These are phyloP conservation scores for Exserohilum rostratum DNA, from an alignment of 2,329 filamentous ascomycete species.

Conservation along the genomic window DNA sequence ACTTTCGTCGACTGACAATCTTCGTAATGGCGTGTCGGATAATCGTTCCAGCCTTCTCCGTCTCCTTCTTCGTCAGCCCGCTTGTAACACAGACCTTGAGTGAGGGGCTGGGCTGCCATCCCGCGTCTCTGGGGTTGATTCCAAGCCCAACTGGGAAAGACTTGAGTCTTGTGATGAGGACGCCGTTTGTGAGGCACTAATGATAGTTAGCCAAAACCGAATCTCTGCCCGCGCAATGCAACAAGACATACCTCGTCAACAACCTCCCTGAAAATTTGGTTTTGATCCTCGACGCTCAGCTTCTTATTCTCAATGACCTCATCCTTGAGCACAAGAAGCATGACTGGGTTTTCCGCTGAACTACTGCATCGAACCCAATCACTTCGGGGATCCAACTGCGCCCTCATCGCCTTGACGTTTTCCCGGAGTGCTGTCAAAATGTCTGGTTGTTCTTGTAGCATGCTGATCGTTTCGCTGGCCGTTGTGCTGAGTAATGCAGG, in stretches of 20 bases:
- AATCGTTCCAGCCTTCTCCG: constrained; percentile 87
- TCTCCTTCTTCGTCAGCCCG: constrained; percentile 89
- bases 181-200: constrained; percentile 82
- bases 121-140: constrained; percentile 68
- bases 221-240: neutral
- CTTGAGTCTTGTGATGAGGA: constrained; percentile 88
- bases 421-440: constrained; percentile 80
- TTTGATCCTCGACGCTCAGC: constrained; percentile 76
- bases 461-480: constrained; percentile 84
- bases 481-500: constrained; percentile 96
- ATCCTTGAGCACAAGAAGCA: constrained; percentile 82
- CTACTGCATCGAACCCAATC: constrained; percentile 91
- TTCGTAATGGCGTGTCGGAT: constrained; percentile 95
- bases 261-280: constrained; percentile 82
- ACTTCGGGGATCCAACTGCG: constrained; percentile 87
- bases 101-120: constrained; percentile 74
- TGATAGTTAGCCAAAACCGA: constrained; percentile 15
- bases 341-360: constrained; percentile 80
- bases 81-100: constrained; percentile 91
- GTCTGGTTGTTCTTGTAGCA: constrained; percentile 87
- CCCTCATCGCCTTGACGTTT: constrained; percentile 82
- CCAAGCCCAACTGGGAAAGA: constrained; percentile 67
- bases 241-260: constrained; percentile 85
- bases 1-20: constrained; percentile 69
- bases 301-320: constrained; percentile 76